Conservation (phyloP, 2,329 filamentous ascomycete genomes). For the Chaetomiaceae sp. region DNA sequence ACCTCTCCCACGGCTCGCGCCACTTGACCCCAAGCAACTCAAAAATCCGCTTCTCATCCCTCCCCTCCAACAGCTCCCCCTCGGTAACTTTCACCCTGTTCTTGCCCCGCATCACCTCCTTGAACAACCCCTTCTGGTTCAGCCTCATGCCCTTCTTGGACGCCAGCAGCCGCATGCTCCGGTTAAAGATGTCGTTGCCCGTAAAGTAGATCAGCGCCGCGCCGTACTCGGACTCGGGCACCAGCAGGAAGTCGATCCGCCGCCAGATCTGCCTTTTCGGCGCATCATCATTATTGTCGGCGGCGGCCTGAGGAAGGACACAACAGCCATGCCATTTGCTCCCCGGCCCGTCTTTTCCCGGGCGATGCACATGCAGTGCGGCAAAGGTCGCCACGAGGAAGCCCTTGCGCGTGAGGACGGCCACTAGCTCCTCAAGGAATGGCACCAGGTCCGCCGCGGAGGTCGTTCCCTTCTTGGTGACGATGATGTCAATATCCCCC, state of each 20-base stretch:
- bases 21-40: slow-evolving; percentile 78
- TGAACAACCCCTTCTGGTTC: slow-evolving; percentile 78
- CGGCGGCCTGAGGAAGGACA: slow-evolving; percentile 51
- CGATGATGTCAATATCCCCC: slow-evolving; percentile 79
- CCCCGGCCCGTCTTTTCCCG: slow-evolving; percentile 45
- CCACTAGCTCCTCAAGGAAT: slow-evolving; percentile 61
- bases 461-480: slow-evolving; percentile 62
- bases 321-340: slow-evolving; percentile 90
- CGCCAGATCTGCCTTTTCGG: slow-evolving; percentile 55
- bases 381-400: slow-evolving; percentile 72
- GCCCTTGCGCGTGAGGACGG: slow-evolving; percentile 50
- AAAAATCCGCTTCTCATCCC: slow-evolving; percentile 75
- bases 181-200: slow-evolving; percentile 90
- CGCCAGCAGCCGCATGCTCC: slow-evolving; percentile 72
- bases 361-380: slow-evolving; percentile 36
- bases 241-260: slow-evolving; percentile 78
- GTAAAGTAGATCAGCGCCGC: slow-evolving; percentile 93
- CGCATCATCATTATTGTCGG: slow-evolving; percentile 24
- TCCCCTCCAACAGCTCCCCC: slow-evolving; percentile 68
- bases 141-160: slow-evolving; percentile 76
- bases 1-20: slow-evolving; percentile 70
- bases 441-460: slow-evolving; percentile 53
- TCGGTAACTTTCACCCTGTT: slow-evolving; percentile 58
- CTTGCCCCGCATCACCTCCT: slow-evolving; percentile 59
- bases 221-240: slow-evolving; percentile 73